phyloP scores from a whole-genome alignment of 176 grass and related monocot genomes.

The Cenchrus americanus region DNA sequence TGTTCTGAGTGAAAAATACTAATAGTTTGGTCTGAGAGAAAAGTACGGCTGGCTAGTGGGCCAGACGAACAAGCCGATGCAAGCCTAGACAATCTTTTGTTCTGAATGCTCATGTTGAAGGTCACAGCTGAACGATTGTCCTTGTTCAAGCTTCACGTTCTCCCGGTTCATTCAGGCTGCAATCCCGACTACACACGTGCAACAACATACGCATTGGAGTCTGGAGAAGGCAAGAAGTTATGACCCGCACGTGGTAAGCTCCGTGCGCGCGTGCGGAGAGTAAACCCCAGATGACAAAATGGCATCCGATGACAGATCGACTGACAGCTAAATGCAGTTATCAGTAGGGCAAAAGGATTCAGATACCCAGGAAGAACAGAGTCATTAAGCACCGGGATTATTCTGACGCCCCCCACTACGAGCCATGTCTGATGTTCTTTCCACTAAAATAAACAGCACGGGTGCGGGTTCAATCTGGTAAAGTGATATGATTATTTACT shows the following conservation, averaged over 20 bases:
- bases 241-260: slow-evolving; percentile 23
- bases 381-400: slow-evolving; percentile 22
- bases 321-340: slow-evolving; percentile 21
- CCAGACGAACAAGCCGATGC: too few relatives aligned
- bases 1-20: too few relatives aligned
- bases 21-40: too few relatives aligned
- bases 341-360: neutral
- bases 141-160: neutral
- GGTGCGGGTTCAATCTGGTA: slow-evolving; percentile 20
- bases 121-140: neutral
- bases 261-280: neutral
- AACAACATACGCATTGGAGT: neutral
- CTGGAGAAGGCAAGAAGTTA: neutral
- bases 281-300: neutral
- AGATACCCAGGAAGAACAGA: neutral
- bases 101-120: neutral
- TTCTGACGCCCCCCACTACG: slow-evolving; percentile 28
- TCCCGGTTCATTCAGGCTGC: neutral
- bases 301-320: slow-evolving; percentile 7
- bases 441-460: slow-evolving; percentile 19
- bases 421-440: slow-evolving; percentile 34
- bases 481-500: slow-evolving; percentile 30
- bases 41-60: too few relatives aligned
- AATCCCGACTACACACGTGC: neutral
- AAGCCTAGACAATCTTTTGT: neutral